phyloP scores from a whole-genome alignment of 1,139 yeast genomes.

The Magnusiomyces ingens region DNA sequence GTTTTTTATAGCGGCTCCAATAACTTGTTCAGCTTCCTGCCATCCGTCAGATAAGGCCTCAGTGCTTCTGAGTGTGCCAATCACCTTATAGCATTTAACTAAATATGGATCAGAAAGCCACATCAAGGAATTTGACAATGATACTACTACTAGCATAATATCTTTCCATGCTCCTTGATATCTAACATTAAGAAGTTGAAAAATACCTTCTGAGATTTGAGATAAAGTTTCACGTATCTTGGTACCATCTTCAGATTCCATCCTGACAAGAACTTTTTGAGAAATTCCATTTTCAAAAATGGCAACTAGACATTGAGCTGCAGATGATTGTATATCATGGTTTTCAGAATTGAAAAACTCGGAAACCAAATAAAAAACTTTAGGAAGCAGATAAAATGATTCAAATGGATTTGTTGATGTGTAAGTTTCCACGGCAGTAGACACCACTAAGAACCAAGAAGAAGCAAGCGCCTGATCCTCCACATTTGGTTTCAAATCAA shows the following conservation, averaged over 20 bases:
- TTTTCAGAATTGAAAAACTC: conserved; percentile 62
- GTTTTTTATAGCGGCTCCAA: conserved; percentile 69
- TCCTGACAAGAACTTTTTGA: conserved; percentile 33
- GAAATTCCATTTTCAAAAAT: conserved; percentile 29
- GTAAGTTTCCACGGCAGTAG: conserved; percentile 74
- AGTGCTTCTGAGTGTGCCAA: conserved; percentile 86
- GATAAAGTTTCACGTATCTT: conserved; percentile 40
- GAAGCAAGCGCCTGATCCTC: conserved; percentile 85
- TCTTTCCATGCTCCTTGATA: conserved; percentile 74
- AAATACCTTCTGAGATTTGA: conserved; percentile 41
- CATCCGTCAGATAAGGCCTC: conserved; percentile 63
- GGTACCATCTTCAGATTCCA: conserved; percentile 40
- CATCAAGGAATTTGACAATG: conserved; percentile 58
- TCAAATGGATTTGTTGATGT: conserved; percentile 51
- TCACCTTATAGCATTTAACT: conserved; percentile 55
- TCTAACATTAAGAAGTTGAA: conserved; percentile 61
- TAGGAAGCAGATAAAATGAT: conserved; percentile 52
- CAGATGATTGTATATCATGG: conserved; percentile 62
- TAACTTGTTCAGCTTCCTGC: conserved; percentile 71
- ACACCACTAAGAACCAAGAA: conserved; percentile 91
- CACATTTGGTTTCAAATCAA: conserved; percentile 72
- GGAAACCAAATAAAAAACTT: conserved; percentile 50
- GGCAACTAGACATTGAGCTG: conserved; percentile 83
- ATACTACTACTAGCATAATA: conserved; percentile 62
- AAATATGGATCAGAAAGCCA: conserved; percentile 68